phyloP scores from a whole-genome alignment of 441 rosid species.

The Euphorbia celastroides region DNA sequence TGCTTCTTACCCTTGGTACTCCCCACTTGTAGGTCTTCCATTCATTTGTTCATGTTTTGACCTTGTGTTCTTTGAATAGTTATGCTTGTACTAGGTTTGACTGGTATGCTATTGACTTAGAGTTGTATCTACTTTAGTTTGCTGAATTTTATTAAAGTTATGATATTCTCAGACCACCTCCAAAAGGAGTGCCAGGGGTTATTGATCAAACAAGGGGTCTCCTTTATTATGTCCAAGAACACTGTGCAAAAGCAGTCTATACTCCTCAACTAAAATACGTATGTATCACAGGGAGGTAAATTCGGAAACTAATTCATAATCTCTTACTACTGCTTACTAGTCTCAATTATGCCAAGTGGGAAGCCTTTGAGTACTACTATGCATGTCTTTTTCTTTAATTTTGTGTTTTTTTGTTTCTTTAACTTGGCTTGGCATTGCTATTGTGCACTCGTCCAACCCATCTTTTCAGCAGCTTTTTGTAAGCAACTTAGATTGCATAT shows the following conservation, averaged over 20 bases:
- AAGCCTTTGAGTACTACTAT: background rate
- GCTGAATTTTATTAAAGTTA: background rate
- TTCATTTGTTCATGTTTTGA: slow-evolving; percentile 12
- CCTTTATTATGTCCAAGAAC: slow-evolving; percentile 58
- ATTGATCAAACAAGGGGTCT: slow-evolving; percentile 96
- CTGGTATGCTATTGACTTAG: background rate
- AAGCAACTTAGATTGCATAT: background rate
- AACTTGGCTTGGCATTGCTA: background rate
- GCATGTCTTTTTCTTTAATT: background rate
- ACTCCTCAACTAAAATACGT: slow-evolving; percentile 73
- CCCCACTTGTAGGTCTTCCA: slow-evolving; percentile 81
- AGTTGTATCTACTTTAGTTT: background rate
- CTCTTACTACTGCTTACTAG: background rate
- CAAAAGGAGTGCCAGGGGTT: slow-evolving; percentile 67
- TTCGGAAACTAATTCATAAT: slow-evolving; percentile 11
- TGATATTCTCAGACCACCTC: slow-evolving; percentile 64
- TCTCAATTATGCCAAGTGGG: background rate
- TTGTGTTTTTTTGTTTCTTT: background rate
- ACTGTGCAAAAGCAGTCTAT: slow-evolving; percentile 71
- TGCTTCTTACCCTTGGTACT: slow-evolving; percentile 89
- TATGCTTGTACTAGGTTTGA: background rate
- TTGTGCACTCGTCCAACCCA: background rate
- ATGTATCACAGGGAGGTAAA: slow-evolving; percentile 86
- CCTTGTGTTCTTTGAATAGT: background rate
- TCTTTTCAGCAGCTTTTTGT: no score